Evolutionary conservation across 495 filamentous ascomycete genomes (phyloP), one percentile per base, ranked within the genome.

Genomic region (Letharia columbiana): DNA sequence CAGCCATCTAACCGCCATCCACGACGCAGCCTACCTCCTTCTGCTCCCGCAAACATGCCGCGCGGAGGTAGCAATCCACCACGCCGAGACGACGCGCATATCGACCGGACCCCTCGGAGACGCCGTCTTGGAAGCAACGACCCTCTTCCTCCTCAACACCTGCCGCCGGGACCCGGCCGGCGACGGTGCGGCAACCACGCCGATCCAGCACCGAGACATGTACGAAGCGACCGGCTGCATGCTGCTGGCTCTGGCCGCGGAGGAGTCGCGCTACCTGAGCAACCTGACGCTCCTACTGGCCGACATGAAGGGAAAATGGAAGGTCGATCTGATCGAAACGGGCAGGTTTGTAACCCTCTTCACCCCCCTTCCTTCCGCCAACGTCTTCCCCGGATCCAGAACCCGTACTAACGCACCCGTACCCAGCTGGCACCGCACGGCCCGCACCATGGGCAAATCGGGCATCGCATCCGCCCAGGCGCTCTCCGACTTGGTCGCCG

Each of bases 351-450:
- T 57, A 15, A 3, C 13, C 17, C 17, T 2, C 8, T 15, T 33
- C n/a, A 17, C 1, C 18, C 17, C 0, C 4, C 20, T 20, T 20
- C 4, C 23, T 54, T 15, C 28, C 23, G 23, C 23, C 23, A 28
- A 31, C 50, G 23, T 33, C 23, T 28, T 52, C 49, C 31, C 45
- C 45, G 9, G 4, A 4, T 17, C 44, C 44, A 28, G 1, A 28
- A 42, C 47, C 20, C n/a, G 5, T 35, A 35, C 52, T 56, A 33
- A 57, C 54, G 4, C 10, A 35, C 31, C 28, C 49, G 0, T 18
- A 11, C 12, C 20, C 54, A 57, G 54, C 54, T 57, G 54, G 54
- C 54, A 57, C 54, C 54, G 13, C 33, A 57, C 54, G 8, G 54
- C 54, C 17, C 54, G 4, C 31, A 37, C 33, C 7, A 18, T 57